A percentile compares a stretch with the other conserved stretches of the same genome.
phyloP scores from a whole-genome alignment of 805 yeast genomes.

The Sugiyamaella valdiviana region DNA sequence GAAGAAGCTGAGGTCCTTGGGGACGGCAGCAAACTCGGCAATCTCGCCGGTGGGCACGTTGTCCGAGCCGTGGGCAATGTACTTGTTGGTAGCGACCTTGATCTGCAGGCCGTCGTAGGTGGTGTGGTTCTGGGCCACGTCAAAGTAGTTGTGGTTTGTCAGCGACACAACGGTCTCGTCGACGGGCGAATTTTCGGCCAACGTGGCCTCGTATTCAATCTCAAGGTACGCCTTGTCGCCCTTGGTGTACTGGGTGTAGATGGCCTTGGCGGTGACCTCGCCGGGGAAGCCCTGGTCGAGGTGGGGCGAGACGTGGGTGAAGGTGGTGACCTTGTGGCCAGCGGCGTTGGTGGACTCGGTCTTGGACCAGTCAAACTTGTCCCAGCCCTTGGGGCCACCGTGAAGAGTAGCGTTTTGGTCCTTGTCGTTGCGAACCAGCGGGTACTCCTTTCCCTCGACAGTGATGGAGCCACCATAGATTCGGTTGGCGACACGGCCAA shows the following conservation, averaged over 20 bases:
- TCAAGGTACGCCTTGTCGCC: constrained; percentile 35
- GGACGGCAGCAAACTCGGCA: constrained; percentile 26
- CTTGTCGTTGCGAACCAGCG: constrained; percentile 29
- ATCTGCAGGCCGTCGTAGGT: constrained; percentile 37
- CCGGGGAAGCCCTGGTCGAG: constrained; percentile 59
- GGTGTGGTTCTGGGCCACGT: constrained; percentile 31
- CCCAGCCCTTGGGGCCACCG: constrained; percentile 50
- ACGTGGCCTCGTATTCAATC: constrained; percentile 43
- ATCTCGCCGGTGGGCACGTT: constrained; percentile 45
- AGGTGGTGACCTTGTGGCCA: constrained; percentile 27
- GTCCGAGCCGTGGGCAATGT: constrained; percentile 39
- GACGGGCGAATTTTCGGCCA: constrained; percentile 32
- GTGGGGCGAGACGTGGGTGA: constrained; percentile 40
- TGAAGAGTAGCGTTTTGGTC: constrained; percentile 43
- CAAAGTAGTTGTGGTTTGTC: constrained; percentile 62
- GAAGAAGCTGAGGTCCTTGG: constrained; percentile 17
- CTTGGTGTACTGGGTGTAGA: constrained; percentile 37
- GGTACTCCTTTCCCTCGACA: constrained; percentile 38
- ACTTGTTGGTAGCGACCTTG: constrained; percentile 35
- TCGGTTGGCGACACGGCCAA: constrained; percentile 63
- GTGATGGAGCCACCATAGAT: constrained; percentile 40
- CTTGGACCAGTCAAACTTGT: constrained; percentile 46
- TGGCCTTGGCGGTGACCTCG: constrained; percentile 41
- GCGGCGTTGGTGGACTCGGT: constrained; percentile 38
- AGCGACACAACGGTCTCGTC: constrained; percentile 47